Percentiles rank a stretch among this genome's conserved stretches.
Evolutionary conservation across 2,329 filamentous ascomycete genomes (phyloP).

Genomic region (Cordyceps pruinosa): DNA sequence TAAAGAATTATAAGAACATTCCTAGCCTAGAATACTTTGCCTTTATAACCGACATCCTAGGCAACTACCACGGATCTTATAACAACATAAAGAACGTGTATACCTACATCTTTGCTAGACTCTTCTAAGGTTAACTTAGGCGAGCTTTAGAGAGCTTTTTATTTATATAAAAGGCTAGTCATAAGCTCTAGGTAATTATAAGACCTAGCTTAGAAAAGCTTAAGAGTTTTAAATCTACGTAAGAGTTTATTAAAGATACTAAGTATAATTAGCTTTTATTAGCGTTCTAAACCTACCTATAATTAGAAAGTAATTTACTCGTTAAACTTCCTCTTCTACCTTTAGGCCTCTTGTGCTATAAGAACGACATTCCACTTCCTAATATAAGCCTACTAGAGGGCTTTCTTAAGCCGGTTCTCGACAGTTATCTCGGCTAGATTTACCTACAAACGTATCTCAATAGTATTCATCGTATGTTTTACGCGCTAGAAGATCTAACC

Average conservation of each 20-base stretch:
- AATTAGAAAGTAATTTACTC: slow-evolving; percentile 60
- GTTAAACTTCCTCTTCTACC: slow-evolving; percentile 69
- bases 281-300: slow-evolving; percentile 89
- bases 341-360: slow-evolving; percentile 54
- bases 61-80: slow-evolving; percentile 69
- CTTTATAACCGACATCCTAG: slow-evolving; percentile 78
- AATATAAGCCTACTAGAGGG: slow-evolving; percentile 41
- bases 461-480: slow-evolving; percentile 51
- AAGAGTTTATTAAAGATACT: slow-evolving; percentile 34
- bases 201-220: slow-evolving; percentile 54
- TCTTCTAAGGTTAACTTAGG: slow-evolving; percentile 85
- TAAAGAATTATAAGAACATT: slow-evolving; percentile 71
- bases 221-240: slow-evolving; percentile 31
- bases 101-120: slow-evolving; percentile 72
- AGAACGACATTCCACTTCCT: slow-evolving; percentile 61
- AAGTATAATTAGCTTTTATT: slow-evolving; percentile 59
- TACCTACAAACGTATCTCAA: slow-evolving; percentile 60
- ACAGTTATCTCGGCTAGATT: slow-evolving; percentile 57
- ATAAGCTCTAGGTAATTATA: slow-evolving; percentile 63
- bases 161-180: slow-evolving; percentile 50
- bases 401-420: slow-evolving; percentile 42
- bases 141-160: slow-evolving; percentile 78
- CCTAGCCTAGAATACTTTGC: slow-evolving; percentile 88
- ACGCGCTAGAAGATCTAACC: slow-evolving; percentile 36
- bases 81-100: slow-evolving; percentile 80